Base-by-base conservation (phyloP, 2,329 filamentous ascomycete species). In the Phialemoniopsis sp. region DNA sequence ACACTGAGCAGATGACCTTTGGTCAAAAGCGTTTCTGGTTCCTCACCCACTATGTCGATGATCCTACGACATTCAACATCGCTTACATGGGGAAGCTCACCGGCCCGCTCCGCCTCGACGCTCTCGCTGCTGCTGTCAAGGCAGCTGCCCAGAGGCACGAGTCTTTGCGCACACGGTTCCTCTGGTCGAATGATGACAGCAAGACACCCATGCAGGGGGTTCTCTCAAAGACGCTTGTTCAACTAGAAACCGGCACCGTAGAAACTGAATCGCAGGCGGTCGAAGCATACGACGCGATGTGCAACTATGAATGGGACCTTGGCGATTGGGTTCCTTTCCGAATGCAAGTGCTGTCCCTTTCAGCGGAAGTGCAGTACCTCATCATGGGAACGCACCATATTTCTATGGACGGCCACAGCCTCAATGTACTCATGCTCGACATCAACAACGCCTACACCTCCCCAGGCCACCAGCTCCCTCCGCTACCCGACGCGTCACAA, bases 371-470 rank as follows among this genome's bases (percentile, higher is more conserved):
- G 2, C 64, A 72, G 41, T 64, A 55, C 45, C 42, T 76, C 4
- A 30, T 78, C 0, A 34, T 77, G 5, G 54, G 55, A 2, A 61
- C 58, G 33, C 72, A 76, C 42, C 72, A 76, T 46, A 74, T 78
- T 29, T 52, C 60, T 28, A 63, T 77, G 59, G 74, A 78, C 44
- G 70, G 66, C 1, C 43, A 64, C 29, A 69, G 68, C 34, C 62
- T 62, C 4, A 46, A 66, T 8, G 46, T 74, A 3, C 54, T 78
- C 14, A 39, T 72, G 10, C 18, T 43, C 0, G 70, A 77, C 29
- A 40, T 76, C 3, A 56, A 68, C 13, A 60, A 55, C 18, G 59
- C 52, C 0, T 76, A 76, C 49, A 53, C 52, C n/a, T n/a, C 2
- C 57, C 9, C 34, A 16, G 43, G n/a, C 33, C 26, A 4, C 51